Percentiles rank a stretch among this genome's conserved stretches.
phyloP scores from a whole-genome alignment of 2,329 filamentous ascomycete genomes.

The Metarhizium robertsii region DNA sequence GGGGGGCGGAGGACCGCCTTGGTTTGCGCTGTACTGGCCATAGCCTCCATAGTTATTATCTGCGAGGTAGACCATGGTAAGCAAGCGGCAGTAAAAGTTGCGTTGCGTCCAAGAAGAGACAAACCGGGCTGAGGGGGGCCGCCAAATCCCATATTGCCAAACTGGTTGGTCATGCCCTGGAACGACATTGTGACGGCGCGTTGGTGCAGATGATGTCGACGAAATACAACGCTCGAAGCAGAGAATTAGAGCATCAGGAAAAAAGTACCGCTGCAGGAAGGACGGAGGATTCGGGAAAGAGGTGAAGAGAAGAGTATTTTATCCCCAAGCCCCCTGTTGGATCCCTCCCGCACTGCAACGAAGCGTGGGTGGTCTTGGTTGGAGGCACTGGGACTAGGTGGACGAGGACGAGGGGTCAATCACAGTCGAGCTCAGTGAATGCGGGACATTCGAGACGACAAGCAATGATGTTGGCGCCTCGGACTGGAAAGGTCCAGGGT shows the following conservation, averaged over 20 bases:
- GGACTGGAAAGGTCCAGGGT: not conserved
- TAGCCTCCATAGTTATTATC: conserved; percentile 9
- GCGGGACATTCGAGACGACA: not conserved
- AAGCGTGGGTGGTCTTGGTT: not conserved
- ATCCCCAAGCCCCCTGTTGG: not conserved
- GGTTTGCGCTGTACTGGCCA: conserved; percentile 15
- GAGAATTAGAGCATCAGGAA: not conserved
- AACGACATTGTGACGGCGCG: conserved; percentile 1
- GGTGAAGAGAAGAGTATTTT: not conserved
- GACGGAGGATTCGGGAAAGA: not conserved
- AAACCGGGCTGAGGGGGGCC: conserved; percentile 3
- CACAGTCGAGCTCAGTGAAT: not conserved
- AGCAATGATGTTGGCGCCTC: not conserved
- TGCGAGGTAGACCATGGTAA: not conserved
- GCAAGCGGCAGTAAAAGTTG: not conserved
- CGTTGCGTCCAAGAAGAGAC: not conserved
- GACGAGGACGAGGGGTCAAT: not conserved
- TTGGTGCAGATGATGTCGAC: not conserved
- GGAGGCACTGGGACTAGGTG: not conserved
- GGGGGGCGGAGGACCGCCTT: conserved; percentile 6
- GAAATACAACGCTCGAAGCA: not conserved
- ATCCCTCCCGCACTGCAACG: not conserved
- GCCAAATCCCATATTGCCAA: conserved; percentile 2
- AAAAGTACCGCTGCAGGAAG: not conserved
- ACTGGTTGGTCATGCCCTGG: conserved; percentile 2